phyloP scores from a whole-genome alignment of 768 basidiomycete species.

The Mrakia blollopis region DNA sequence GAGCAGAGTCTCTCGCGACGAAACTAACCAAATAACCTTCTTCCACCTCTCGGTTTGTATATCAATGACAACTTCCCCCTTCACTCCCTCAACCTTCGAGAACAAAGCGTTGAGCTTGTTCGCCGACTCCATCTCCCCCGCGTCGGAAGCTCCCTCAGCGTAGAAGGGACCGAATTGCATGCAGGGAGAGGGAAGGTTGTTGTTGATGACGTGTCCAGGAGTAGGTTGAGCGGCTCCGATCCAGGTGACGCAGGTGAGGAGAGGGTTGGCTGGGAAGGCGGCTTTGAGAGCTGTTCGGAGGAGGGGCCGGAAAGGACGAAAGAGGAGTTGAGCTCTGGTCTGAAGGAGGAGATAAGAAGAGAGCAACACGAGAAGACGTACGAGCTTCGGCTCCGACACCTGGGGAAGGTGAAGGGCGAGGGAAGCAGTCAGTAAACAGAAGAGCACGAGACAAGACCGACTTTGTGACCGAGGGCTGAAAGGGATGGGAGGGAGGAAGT shows the following conservation, averaged over 20 bases:
- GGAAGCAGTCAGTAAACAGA: too few species aligned
- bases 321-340: neutral
- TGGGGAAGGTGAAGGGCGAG: neutral
- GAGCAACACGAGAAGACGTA: neutral
- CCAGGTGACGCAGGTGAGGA: conserved; percentile 33
- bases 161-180: conserved; percentile 32
- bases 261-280: conserved; percentile 28
- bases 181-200: conserved; percentile 31
- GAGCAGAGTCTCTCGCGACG: neutral
- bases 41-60: conserved; percentile 31
- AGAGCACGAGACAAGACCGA: neutral
- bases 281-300: conserved; percentile 18
- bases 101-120: conserved; percentile 22
- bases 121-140: conserved; percentile 18
- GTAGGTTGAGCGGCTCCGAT: conserved; percentile 28
- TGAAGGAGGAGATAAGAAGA: neutral
- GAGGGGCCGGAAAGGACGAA: neutral
- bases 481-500: neutral
- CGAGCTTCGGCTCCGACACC: conserved; percentile 27
- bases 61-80: conserved; percentile 28
- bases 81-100: conserved; percentile 1
- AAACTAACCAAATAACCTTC: conserved; percentile 31
- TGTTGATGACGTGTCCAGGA: conserved; percentile 24
- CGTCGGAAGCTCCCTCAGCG: neutral
- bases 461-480: neutral